A percentile compares a stretch with the other conserved stretches of the same genome.
phyloP scores from a whole-genome alignment of 345 rosid species.

The Chamaenerion angustifolium region DNA sequence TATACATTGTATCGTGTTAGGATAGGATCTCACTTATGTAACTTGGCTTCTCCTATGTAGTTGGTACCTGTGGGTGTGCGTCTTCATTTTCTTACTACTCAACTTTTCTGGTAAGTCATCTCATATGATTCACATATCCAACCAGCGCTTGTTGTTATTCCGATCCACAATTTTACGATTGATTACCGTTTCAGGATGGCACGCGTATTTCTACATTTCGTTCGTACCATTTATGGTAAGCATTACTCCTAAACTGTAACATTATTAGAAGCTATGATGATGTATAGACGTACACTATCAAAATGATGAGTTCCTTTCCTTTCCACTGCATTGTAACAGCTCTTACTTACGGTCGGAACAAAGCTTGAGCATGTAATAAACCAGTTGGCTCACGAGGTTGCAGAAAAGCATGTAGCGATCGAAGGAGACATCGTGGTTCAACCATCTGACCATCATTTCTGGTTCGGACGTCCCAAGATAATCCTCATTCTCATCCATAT shows the following conservation, averaged over 20 bases:
- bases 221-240: constrained; percentile 68
- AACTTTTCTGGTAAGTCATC: constrained; percentile 40
- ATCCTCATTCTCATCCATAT: constrained; percentile 58
- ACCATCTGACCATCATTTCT: constrained; percentile 71
- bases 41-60: constrained; percentile 24
- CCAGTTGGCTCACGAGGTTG: constrained; percentile 57
- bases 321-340: constrained; percentile 15
- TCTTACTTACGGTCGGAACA: constrained; percentile 61
- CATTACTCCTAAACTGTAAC: too few species aligned
- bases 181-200: constrained; percentile 49
- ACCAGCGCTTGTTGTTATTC: too few species aligned
- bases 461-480: constrained; percentile 48
- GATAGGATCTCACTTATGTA: too few species aligned
- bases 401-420: constrained; percentile 50
- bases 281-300: too few species aligned
- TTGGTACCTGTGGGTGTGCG: constrained; percentile 90
- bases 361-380: constrained; percentile 67
- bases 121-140: too few species aligned
- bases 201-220: constrained; percentile 61
- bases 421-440: constrained; percentile 58
- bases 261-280: too few species aligned
- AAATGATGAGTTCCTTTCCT: too few species aligned
- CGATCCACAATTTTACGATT: background rate
- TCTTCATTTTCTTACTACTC: constrained; percentile 60
- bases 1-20: too few species aligned